Evolutionary conservation across 208 protist species (phyloP).

Genomic region (Strigomonas culicis): DNA sequence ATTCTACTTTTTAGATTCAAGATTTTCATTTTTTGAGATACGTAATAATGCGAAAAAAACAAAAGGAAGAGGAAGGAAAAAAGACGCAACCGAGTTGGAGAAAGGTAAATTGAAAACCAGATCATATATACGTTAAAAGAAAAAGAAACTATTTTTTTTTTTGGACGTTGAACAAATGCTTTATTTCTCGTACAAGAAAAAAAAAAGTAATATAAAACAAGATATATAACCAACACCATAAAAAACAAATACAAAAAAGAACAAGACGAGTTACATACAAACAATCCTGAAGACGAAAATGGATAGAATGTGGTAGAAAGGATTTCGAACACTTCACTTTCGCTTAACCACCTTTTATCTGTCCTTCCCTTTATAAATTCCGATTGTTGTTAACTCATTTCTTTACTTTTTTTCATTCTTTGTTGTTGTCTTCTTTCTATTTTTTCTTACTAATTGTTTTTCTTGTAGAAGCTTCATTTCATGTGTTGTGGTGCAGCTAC

Average conservation of each 20-base stretch:
- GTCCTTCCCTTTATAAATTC: neutral
- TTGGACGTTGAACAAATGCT: no score
- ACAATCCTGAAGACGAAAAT: neutral
- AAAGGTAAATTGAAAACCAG: no score
- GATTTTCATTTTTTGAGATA: neutral
- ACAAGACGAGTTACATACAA: neutral
- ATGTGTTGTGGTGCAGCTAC: neutral
- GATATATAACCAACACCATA: neutral
- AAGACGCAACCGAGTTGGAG: no score
- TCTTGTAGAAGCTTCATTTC: neutral
- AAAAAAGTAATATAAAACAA: neutral
- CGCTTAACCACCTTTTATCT: neutral
- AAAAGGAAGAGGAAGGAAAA: no score
- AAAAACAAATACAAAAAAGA: slow-evolving; percentile 1
- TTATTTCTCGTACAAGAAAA: no score
- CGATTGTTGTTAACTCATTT: neutral
- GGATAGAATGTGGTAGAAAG: neutral
- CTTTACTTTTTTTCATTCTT: neutral
- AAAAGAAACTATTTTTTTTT: no score
- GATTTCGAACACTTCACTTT: neutral
- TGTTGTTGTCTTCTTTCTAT: slow-evolving; percentile 1
- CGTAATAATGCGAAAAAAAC: no score
- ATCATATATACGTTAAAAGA: no score
- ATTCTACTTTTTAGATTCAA: slow-evolving; percentile 4
- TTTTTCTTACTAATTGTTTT: slow-evolving; percentile 14